phyloP scores from a whole-genome alignment of 2,329 filamentous ascomycete genomes.

The Exophiala sp. region DNA sequence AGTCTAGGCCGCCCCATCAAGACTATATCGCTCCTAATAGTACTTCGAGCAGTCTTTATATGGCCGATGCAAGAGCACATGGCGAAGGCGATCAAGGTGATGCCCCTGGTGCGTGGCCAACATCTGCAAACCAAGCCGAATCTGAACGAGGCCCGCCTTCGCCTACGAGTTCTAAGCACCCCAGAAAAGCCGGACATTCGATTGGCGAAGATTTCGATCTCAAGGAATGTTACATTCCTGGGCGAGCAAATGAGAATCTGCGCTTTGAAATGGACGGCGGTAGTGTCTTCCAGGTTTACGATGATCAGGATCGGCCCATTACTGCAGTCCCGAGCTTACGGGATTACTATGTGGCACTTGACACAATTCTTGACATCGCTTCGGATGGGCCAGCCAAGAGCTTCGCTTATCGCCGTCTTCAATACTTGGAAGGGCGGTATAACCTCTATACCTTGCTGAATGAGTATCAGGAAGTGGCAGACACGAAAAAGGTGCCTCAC shows the following conservation, averaged over 20 bases:
- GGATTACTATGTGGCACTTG: slow-evolving; percentile 94
- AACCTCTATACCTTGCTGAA: slow-evolving; percentile 91
- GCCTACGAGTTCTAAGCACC: slow-evolving; percentile 53
- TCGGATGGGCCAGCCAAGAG: slow-evolving; percentile 96
- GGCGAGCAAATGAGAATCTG: slow-evolving; percentile 69
- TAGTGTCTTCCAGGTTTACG: slow-evolving; percentile 89
- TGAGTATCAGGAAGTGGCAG: slow-evolving; percentile 95
- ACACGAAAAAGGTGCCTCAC: slow-evolving; percentile 96
- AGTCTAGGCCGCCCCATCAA: slow-evolving; percentile 35
- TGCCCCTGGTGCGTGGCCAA: slow-evolving; percentile 22
- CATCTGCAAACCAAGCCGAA: slow-evolving; percentile 30
- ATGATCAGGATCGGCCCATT: slow-evolving; percentile 64
- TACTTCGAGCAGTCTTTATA: slow-evolving; percentile 31
- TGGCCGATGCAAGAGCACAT: slow-evolving; percentile 20
- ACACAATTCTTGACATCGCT: slow-evolving; percentile 80
- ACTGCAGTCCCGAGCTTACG: slow-evolving; percentile 85
- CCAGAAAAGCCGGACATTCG: slow-evolving; percentile 79
- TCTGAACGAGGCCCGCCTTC: slow-evolving; percentile 32
- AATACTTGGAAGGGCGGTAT: slow-evolving; percentile 96
- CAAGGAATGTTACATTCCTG: slow-evolving; percentile 64
- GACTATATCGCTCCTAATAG: slow-evolving; percentile 26
- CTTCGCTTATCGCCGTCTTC: slow-evolving; percentile 89
- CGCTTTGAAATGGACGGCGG: slow-evolving; percentile 74
- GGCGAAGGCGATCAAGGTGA: slow-evolving; percentile 10
- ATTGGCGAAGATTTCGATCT: slow-evolving; percentile 92